Conservation (phyloP, 345 rosid species). For the Salix dunnii region DNA sequence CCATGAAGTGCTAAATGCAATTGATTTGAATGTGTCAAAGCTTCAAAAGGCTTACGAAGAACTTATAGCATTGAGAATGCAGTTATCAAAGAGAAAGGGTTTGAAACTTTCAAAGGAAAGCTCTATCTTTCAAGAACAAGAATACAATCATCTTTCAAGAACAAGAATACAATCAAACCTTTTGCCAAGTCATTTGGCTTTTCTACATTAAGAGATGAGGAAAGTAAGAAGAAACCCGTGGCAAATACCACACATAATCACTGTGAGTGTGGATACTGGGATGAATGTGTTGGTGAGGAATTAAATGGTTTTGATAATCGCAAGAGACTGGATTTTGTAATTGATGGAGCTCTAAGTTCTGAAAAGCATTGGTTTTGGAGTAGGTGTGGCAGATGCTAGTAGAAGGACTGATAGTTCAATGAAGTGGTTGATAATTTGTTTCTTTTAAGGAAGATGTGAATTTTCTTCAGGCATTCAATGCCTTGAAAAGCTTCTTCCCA, state of each 20-base stretch:
- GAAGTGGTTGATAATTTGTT: background rate
- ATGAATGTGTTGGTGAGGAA: constrained; percentile 5
- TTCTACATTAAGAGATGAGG: background rate
- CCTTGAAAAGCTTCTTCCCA: background rate
- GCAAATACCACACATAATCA: background rate
- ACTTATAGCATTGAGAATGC: background rate
- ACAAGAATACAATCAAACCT: background rate
- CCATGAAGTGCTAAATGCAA: background rate
- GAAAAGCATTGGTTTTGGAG: background rate
- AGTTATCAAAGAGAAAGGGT: background rate
- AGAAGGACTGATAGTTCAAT: background rate
- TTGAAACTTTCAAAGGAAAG: background rate
- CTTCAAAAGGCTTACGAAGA: background rate
- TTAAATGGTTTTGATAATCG: constrained; percentile 3
- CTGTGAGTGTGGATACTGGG: background rate
- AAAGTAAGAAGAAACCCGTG: background rate
- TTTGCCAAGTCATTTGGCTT: background rate
- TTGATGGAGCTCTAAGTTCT: background rate
- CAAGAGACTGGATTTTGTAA: constrained; percentile 1
- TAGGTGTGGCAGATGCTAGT: background rate
- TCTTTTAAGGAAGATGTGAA: background rate
- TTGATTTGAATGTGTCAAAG: background rate
- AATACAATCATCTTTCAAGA: background rate
- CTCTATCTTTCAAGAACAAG: background rate
- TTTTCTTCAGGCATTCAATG: background rate